Conservation (phyloP, 306 rosid species). For the Prinsepia uniflora region DNA sequence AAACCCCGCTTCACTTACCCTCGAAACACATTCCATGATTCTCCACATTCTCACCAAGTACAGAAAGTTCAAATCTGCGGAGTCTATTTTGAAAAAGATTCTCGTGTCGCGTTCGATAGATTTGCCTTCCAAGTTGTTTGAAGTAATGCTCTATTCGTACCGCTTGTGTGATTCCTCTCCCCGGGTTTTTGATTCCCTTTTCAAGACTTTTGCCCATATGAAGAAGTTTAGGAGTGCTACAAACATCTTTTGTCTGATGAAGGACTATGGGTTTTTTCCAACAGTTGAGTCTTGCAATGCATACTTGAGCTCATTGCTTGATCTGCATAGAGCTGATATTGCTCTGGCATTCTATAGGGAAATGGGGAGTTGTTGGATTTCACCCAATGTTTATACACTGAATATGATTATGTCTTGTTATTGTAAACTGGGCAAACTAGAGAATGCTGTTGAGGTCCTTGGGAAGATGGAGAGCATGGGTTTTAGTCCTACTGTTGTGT, state of each 20-base stretch:
- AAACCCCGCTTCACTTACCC: conserved; percentile 51
- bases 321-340: conserved; percentile 48
- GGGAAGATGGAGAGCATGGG: conserved; percentile 64
- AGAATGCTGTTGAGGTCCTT: conserved; percentile 46
- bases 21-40: conserved; percentile 46
- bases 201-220: conserved; percentile 71
- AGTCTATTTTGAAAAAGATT: conserved; percentile 43
- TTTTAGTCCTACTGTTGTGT: conserved; percentile 51
- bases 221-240: conserved; percentile 58
- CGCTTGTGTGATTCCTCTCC: conserved; percentile 63
- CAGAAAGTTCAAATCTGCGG: conserved; percentile 50
- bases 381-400: conserved; percentile 56
- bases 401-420: conserved; percentile 67
- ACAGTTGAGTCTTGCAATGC: conserved; percentile 73
- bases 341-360: conserved; percentile 48
- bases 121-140: conserved; percentile 49
- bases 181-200: conserved; percentile 61
- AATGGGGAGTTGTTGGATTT: conserved; percentile 45
- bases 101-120: conserved; percentile 32
- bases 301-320: conserved; percentile 58
- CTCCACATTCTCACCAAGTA: conserved; percentile 71
- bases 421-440: conserved; percentile 61
- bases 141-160: conserved; percentile 50
- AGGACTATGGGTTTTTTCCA: conserved; percentile 68
- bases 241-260: conserved; percentile 54